Conservation (phyloP, 2,329 filamentous ascomycete genomes). For the Beauveria australis region DNA sequence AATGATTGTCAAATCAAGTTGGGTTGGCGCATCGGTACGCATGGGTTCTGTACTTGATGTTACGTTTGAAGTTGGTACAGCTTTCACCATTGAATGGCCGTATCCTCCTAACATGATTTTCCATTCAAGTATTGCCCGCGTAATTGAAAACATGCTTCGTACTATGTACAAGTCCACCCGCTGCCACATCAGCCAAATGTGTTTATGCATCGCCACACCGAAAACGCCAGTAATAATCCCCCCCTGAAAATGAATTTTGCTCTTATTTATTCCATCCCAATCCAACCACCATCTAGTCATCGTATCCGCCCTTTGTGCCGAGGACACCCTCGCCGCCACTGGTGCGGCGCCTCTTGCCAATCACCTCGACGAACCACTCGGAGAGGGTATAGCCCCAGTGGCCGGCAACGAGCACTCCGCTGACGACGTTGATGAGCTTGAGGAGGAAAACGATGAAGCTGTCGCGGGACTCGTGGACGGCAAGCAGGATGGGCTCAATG, state of each 20-base stretch:
- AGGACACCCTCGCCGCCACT: constrained; percentile 41
- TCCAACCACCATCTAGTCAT: constrained; percentile 12
- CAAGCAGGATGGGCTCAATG: constrained; percentile 88
- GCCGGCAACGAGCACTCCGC: constrained; percentile 83
- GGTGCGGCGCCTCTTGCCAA: constrained; percentile 39
- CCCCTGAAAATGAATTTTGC: not conserved
- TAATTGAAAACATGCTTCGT: not conserved
- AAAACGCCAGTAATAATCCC: not conserved
- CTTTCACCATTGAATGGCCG: not conserved
- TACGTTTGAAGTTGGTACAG: not conserved
- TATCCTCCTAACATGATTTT: not conserved
- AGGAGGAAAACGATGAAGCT: constrained; percentile 68
- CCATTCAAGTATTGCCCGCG: not conserved
- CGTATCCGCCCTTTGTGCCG: constrained; percentile 35
- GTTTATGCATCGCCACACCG: not conserved
- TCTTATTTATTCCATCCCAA: too few relatives aligned
- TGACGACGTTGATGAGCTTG: constrained; percentile 82
- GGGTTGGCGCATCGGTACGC: not conserved
- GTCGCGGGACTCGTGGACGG: constrained; percentile 73
- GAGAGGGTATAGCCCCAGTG: constrained; percentile 86
- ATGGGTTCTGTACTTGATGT: not conserved
- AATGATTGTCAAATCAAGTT: not conserved
- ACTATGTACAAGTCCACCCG: not conserved
- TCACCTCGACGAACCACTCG: constrained; percentile 59
- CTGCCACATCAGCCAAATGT: not conserved